Evolutionary conservation across 805 yeast species (phyloP).

Genomic region (Saccharomycopsis fermentans): DNA sequence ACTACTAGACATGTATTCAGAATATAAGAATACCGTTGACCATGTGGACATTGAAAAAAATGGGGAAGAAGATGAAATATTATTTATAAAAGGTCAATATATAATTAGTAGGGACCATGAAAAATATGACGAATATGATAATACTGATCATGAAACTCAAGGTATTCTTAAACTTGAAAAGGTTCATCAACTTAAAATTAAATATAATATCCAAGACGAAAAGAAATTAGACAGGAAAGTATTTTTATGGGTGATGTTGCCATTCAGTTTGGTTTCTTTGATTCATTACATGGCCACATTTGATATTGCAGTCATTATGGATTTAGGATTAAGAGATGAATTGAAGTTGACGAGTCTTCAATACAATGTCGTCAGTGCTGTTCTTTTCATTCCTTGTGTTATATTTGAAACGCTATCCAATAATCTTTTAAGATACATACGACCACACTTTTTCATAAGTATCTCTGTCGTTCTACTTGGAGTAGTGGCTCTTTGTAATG

Average conservation of each 20-base stretch:
- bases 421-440: slow-evolving; percentile 12
- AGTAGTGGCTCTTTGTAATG: slow-evolving; percentile 10
- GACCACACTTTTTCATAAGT: slow-evolving; percentile 18
- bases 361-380: slow-evolving; percentile 13
- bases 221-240: slow-evolving; percentile 9
- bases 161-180: slow-evolving; percentile 5
- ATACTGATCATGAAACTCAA: slow-evolving; percentile 3
- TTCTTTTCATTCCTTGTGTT: slow-evolving; percentile 17
- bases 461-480: slow-evolving; percentile 15
- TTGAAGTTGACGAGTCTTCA: slow-evolving; percentile 4
- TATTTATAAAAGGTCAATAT: slow-evolving; percentile 16
- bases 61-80: slow-evolving; percentile 12
- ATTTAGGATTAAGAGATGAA: slow-evolving; percentile 10
- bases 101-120: slow-evolving; percentile 11
- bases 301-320: slow-evolving; percentile 14
- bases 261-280: slow-evolving; percentile 16
- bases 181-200: slow-evolving; percentile 4
- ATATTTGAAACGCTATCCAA: slow-evolving; percentile 14
- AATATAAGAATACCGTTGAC: neutral
- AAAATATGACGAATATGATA: slow-evolving; percentile 9
- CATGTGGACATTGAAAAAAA: slow-evolving; percentile 1
- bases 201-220: slow-evolving; percentile 11
- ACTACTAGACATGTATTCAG: neutral
- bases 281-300: slow-evolving; percentile 18
- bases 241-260: slow-evolving; percentile 10